These are phyloP conservation scores for Talaromyces sp. DNA, from an alignment of 2,329 filamentous ascomycete species.

Conservation along the genomic window DNA sequence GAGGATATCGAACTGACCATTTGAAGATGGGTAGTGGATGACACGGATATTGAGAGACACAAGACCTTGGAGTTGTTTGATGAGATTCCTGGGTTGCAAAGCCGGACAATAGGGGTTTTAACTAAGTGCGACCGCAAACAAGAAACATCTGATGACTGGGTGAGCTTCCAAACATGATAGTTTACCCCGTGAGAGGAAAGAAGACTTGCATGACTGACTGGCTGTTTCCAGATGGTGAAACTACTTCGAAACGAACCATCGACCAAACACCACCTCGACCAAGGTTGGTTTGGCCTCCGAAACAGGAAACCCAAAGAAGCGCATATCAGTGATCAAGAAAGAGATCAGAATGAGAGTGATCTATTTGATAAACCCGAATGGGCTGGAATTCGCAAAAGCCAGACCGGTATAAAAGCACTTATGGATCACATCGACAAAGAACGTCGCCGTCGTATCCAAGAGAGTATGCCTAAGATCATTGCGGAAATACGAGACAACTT, in stretches of 20 bases:
- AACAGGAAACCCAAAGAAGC: slow-evolving; percentile 19
- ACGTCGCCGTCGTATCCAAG: slow-evolving; percentile 19
- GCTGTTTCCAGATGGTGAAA: slow-evolving; percentile 19
- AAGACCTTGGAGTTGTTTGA: slow-evolving; percentile 16
- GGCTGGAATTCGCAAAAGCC: slow-evolving; percentile 11
- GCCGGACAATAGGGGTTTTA: slow-evolving; percentile 20
- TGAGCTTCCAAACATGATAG: not conserved
- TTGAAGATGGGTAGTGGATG: slow-evolving; percentile 20
- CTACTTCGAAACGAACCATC: slow-evolving; percentile 20
- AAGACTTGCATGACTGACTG: not conserved
- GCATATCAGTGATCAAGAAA: slow-evolving; percentile 13
- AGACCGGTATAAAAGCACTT: slow-evolving; percentile 18
- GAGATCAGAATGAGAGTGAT: slow-evolving; percentile 15
- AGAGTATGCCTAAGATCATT: slow-evolving; percentile 20
- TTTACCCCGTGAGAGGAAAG: too few species aligned
- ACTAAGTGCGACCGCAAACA: slow-evolving; percentile 21
- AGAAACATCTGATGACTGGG: slow-evolving; percentile 20
- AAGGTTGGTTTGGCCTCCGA: slow-evolving; percentile 22
- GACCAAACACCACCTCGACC: slow-evolving; percentile 18
- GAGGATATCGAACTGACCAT: not conserved
- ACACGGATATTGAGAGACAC: slow-evolving; percentile 20
- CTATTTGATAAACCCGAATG: slow-evolving; percentile 10
- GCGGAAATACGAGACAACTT: slow-evolving; percentile 18
- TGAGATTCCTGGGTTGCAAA: slow-evolving; percentile 15
- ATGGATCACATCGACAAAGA: slow-evolving; percentile 21